A percentile compares a stretch with the other conserved stretches of the same genome.
These are phyloP conservation scores for Escallonia herrerae DNA, from an alignment of 129 eudicot genomes.

Conservation along the genomic window DNA sequence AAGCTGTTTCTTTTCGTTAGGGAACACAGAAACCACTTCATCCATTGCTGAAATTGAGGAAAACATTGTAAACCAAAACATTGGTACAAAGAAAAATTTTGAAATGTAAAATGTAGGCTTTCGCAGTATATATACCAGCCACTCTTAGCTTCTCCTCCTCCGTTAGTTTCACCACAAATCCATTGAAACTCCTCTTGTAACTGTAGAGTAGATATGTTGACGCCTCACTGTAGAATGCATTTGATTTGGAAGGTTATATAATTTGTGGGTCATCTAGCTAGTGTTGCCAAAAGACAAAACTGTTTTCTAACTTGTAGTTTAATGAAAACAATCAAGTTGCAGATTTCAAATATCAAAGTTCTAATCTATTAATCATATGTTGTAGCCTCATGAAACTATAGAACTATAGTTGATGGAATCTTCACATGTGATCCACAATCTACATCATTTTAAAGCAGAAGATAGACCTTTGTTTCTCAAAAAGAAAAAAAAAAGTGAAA, in stretches of 20 bases:
- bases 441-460: too few species aligned
- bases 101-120: neutral
- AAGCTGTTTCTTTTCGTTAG: constrained; percentile 22
- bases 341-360: too few species aligned
- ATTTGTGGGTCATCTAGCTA: neutral
- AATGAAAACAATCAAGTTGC: too few species aligned
- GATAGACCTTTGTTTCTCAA: too few species aligned
- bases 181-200: constrained; percentile 42
- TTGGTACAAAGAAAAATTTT: neutral
- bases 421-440: too few species aligned
- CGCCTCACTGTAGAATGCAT: constrained; percentile 16
- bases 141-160: constrained; percentile 30
- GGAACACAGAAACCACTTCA: constrained; percentile 46
- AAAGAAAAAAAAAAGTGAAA: too few species aligned
- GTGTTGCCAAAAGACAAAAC: neutral
- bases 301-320: too few species aligned
- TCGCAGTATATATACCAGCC: constrained; percentile 6
- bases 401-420: too few species aligned
- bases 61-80: neutral
- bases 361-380: too few species aligned
- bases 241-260: neutral
- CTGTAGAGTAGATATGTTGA: constrained; percentile 23
- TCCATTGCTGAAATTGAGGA: constrained; percentile 22
- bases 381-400: too few species aligned
- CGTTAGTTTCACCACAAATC: constrained; percentile 35